Conservation (phyloP, 2,329 filamentous ascomycete genomes). For the Bimuria novae-zelandiae region DNA sequence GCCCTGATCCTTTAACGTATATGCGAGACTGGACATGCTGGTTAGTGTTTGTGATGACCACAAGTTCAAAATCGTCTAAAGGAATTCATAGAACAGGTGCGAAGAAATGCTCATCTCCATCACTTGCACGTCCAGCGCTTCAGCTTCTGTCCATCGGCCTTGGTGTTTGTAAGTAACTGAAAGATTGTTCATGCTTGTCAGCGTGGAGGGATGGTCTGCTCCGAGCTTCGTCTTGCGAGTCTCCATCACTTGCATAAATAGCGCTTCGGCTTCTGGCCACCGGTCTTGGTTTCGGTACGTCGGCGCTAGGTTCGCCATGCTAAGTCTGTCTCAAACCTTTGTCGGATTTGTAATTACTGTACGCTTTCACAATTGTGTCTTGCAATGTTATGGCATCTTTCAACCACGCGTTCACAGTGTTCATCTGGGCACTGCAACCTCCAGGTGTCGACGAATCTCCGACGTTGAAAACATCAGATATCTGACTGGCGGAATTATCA, state of each 20-base stretch:
- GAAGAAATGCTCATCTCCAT: neutral
- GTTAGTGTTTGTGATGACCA: neutral
- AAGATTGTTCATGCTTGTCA: neutral
- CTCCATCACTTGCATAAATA: neutral
- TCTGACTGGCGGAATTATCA: neutral
- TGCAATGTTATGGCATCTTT: neutral
- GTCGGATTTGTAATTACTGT: neutral
- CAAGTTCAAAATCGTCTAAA: slow-evolving; percentile 3
- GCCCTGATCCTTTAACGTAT: neutral
- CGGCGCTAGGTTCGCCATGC: neutral
- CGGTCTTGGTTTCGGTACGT: neutral
- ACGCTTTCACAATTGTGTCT: neutral
- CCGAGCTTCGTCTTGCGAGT: slow-evolving; percentile 8
- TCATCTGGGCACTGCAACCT: neutral
- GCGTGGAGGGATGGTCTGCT: neutral
- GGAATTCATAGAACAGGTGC: too few relatives aligned
- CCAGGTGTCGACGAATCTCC: neutral
- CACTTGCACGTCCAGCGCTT: neutral
- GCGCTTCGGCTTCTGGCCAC: neutral
- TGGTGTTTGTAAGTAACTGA: neutral
- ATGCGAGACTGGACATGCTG: neutral
- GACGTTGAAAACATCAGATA: neutral
- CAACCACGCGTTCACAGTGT: neutral
- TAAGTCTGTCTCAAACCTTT: neutral
- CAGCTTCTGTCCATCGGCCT: neutral